Conservation (phyloP, 176 grass and related monocot species). For the Ananas comosus region DNA sequence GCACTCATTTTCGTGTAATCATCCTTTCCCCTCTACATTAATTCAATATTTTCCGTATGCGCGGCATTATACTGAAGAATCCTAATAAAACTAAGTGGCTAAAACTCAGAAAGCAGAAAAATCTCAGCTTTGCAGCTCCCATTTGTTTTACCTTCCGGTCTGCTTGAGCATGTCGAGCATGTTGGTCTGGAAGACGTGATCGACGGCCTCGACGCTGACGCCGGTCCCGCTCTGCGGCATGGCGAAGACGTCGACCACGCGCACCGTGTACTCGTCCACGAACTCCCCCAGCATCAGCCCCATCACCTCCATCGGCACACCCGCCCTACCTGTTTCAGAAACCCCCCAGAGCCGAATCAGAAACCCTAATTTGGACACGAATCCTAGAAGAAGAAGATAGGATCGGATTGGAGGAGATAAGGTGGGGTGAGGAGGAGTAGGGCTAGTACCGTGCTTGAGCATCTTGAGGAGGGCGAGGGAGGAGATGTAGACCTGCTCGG, state of each 20-base stretch:
- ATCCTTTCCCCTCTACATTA: too few relatives aligned
- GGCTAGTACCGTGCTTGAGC: slow-evolving; percentile 85
- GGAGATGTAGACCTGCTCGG: slow-evolving; percentile 99
- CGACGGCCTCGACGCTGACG: slow-evolving; percentile 91
- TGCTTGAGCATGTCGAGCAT: slow-evolving; percentile 99
- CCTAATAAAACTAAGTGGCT: background rate
- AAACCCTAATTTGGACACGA: slow-evolving; percentile 2
- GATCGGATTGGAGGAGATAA: background rate
- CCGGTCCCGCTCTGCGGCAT: slow-evolving; percentile 99
- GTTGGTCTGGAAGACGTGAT: slow-evolving; percentile 98
- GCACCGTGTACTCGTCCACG: slow-evolving; percentile 90
- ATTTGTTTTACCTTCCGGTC: slow-evolving; percentile 83
- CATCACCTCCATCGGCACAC: slow-evolving; percentile 99
- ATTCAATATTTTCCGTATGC: too few relatives aligned
- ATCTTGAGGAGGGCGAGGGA: slow-evolving; percentile 99
- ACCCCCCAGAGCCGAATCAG: background rate
- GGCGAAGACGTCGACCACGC: slow-evolving; percentile 90
- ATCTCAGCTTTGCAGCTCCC: slow-evolving; percentile 20
- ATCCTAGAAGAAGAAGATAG: background rate
- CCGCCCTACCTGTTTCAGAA: slow-evolving; percentile 48
- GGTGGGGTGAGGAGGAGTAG: background rate
- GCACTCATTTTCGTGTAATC: too few relatives aligned
- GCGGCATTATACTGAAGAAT: too few relatives aligned
- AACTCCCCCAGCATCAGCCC: slow-evolving; percentile 96
- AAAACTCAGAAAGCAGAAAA: background rate